Percentiles rank a stretch among this genome's conserved stretches.
Evolutionary conservation across 2,329 filamentous ascomycete genomes (phyloP).

Genomic region (Aureobasidium subglaciale): DNA sequence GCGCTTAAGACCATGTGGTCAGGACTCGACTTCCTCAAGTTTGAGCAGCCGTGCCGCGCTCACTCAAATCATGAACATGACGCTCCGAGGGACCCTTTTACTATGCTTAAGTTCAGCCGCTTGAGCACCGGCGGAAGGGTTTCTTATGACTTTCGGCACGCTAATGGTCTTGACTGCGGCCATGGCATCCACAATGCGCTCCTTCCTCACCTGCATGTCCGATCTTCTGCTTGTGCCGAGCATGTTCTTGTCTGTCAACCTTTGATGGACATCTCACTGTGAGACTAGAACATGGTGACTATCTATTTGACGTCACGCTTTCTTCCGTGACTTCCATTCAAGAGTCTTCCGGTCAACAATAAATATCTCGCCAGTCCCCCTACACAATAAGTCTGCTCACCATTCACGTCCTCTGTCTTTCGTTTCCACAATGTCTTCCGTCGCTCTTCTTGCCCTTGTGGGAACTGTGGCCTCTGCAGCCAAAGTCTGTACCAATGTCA

Average conservation of each 20-base stretch:
- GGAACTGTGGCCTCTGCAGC: constrained; percentile 22
- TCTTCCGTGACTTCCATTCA: neutral
- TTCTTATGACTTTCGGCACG: neutral
- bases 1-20: constrained; percentile 5
- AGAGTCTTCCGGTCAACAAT: neutral
- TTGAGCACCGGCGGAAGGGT: neutral
- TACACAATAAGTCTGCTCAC: neutral
- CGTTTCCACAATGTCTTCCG: constrained; percentile 1
- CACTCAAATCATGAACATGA: neutral
- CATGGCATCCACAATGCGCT: neutral
- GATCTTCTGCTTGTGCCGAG: constrained; percentile 1
- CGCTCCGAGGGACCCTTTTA: neutral
- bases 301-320: constrained; percentile 9
- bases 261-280: neutral
- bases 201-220: constrained; percentile 10
- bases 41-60: neutral
- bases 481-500: constrained; percentile 43
- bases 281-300: constrained; percentile 1
- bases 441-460: constrained; percentile 12
- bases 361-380: neutral
- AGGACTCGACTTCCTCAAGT: neutral
- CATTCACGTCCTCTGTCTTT: neutral
- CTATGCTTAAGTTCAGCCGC: constrained; percentile 6
- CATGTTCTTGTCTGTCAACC: neutral
- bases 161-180: neutral